Percentiles rank a stretch among this genome's conserved stretches.
These are phyloP conservation scores for Fusarium dimerum DNA, from an alignment of 2,329 filamentous ascomycete species.

Conservation along the genomic window DNA sequence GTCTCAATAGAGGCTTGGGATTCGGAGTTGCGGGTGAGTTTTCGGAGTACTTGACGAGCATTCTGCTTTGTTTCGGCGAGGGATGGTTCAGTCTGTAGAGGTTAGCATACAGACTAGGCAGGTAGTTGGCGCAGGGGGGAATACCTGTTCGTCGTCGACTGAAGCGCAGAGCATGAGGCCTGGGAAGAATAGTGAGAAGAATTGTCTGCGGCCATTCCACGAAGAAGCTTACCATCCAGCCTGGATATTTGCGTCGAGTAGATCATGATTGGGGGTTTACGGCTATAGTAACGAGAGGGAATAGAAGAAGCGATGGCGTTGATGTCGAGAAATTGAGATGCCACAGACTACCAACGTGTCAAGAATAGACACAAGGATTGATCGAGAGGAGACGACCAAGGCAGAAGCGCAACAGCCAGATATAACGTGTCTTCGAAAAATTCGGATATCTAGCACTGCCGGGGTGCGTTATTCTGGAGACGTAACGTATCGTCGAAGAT, in stretches of 20 bases:
- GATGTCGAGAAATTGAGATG: slow-evolving; percentile 10
- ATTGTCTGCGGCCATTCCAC: too few relatives aligned
- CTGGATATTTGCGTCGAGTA: slow-evolving; percentile 91
- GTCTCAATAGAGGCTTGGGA: slow-evolving; percentile 91
- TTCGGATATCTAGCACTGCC: too few relatives aligned
- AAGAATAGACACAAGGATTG: slow-evolving; percentile 20
- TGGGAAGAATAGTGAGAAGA: slow-evolving; percentile 37
- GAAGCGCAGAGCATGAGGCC: slow-evolving; percentile 94
- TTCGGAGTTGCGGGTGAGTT: slow-evolving; percentile 85
- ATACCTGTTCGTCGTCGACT: slow-evolving; percentile 82
- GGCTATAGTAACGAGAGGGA: neutral
- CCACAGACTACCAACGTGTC: slow-evolving; percentile 26
- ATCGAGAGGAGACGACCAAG: slow-evolving; percentile 14
- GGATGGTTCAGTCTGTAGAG: slow-evolving; percentile 62
- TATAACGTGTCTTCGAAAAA: neutral
- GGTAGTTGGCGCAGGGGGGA: slow-evolving; percentile 19
- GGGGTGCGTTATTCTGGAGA: too few relatives aligned
- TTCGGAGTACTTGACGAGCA: slow-evolving; percentile 85
- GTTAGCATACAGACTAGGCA: neutral
- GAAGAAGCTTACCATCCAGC: slow-evolving; percentile 69
- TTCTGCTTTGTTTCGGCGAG: slow-evolving; percentile 88
- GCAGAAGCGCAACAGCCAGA: slow-evolving; percentile 8
- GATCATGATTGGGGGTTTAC: slow-evolving; percentile 61
- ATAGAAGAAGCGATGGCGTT: slow-evolving; percentile 7
- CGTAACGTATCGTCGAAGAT: neutral